Evolutionary conservation across 495 filamentous ascomycete species (phyloP), one percentile per base, ranked within the genome.

Genomic region (Friedmanniomyces simplex): DNA sequence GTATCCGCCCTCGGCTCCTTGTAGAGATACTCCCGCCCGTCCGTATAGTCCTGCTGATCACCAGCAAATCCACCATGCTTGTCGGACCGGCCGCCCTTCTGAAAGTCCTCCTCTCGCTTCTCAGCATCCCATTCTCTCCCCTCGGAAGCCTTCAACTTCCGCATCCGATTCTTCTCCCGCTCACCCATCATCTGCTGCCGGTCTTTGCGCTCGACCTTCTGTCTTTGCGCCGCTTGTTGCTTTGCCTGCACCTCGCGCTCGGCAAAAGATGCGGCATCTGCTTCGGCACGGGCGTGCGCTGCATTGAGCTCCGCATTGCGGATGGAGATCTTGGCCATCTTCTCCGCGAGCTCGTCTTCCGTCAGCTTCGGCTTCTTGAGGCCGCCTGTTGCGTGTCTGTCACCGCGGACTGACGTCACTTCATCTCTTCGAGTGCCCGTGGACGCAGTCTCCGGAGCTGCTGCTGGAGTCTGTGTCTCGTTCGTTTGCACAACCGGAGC

Each of bases 91-190:
- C 58, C 61, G 5, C 56, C 61, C 50, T 42, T 24, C 46, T 50
- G 10, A 25, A 62, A 79, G 65, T 83, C 78, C 18, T 81, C 79
- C 59, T 88, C 84, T 22, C 76, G 77, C 67, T 91, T 90, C 60
- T 83, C 79, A 16, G 77, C 76, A 72, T 91, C 87, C 87, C 87
- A 91, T 67, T 90, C 87, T 42, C 87, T 72, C 2, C 79, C 85
- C 0, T 72, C 75, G 39, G 81, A 68, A 14, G 84, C 82, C 25
- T 81, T 76, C 20, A 91, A 69, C 64, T 91, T 91, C 53, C 87
- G 72, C 64, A 79, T 73, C 34, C 85, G 71, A 60, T 91, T 91
- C 60, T 77, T 78, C 64, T 88, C 86, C 21, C 87, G 70, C 67
- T 91, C 87, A 26, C 72, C 75, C 62, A 85, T 82, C 82, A 86